Evolutionary conservation across 2,329 filamentous ascomycete species (phyloP), one percentile per base, ranked within the genome.

Genomic region (Sporothrix luriei): DNA sequence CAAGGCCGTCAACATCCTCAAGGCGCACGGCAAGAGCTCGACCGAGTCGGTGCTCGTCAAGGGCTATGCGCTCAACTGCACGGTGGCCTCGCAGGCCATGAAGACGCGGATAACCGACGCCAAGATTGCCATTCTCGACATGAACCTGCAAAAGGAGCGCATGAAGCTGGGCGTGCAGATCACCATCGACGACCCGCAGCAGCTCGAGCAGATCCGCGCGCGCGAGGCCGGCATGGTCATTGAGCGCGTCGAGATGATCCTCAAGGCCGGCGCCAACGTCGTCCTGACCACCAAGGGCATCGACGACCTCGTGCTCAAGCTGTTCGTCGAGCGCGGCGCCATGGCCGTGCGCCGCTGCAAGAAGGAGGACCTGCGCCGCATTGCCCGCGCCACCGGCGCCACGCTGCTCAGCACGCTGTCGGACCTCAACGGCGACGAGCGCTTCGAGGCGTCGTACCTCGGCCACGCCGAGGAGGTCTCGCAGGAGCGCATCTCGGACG

Each of bases 111-210:
- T 99, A 78, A 88, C 87, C 67, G 94, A 98, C 80, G 95, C 95
- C 74, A 98, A 97, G 85, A 99, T 99, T 80, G 95, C 95, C 65
- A 90, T 94, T 76, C 82, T 99, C 72, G 95, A 99, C 79, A 98
- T 99, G 88, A 99, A 99, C 82, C 81, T 99, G 76, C 94, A 98
- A 78, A 99, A 99, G 84, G 94, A 98, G 85, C 88, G 94, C 75
- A 98, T 99, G 95, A 98, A 99, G 87, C 84, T 99, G 71, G 95
- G 95, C 74, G 95, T 99, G 71, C 94, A 99, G 81, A 97, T 99
- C 77, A 98, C 95, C 14, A 91, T 99, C 74, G 95, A 99, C 76
- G 95, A 99, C 79, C 95, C 95, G 64, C 90, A 96, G 79, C 95
- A 99, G 81, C 86, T 99, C 66, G 95, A 99, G 84, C 94, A 97